Base-by-base conservation (phyloP, 768 basidiomycete genomes). In the Chalciporus pseudorubinellus region DNA sequence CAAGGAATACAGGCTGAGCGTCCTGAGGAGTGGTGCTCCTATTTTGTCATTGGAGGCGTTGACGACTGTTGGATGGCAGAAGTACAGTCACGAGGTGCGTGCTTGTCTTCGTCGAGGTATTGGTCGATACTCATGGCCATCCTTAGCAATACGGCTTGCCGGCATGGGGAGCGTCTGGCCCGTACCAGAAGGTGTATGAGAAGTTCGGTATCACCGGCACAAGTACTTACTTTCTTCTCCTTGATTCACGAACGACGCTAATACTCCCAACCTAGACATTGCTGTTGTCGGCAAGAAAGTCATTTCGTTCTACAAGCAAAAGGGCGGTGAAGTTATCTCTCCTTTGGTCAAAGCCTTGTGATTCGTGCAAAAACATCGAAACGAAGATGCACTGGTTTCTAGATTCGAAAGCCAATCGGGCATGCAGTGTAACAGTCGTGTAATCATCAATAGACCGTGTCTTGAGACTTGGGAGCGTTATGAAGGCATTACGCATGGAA, bases 41-140 rank as follows among this genome's bases (percentile, higher is more conserved):
- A 84, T 95, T 66, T 70, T 97, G 54, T 91, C 92, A 40, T 77
- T 97, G 53, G 94, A 97, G 73, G 94, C 94, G 21, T 79, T 85
- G 70, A 70, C 79, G 55, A 91, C 91, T 41, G 74, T 81, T 59
- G 92, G 92, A 59, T 97, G 94, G 94, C 79, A 82, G 55, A 87
- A 86, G 71, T 92, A 91, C 76, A 85, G 86, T 59, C 93, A 95
- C 66, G 92, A 95, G 74, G 82, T 74, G 66, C 67, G 70, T 51
- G 8, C 6, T 12, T 26, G 26, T 6, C 5, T 14, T 41, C 29
- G 41, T 10, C 13, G 26, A 41, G 20, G 11, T 43, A 1, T 13
- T 12, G 18, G 16, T 36, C 5, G 29, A 34, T 45, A 13, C 36
- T 57, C n/a, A 53, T 18, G 21, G 36, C 20, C 22, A 31, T 49